These are phyloP conservation scores for Butyriboletus loyo DNA, from an alignment of 768 basidiomycete genomes.

Conservation along the genomic window DNA sequence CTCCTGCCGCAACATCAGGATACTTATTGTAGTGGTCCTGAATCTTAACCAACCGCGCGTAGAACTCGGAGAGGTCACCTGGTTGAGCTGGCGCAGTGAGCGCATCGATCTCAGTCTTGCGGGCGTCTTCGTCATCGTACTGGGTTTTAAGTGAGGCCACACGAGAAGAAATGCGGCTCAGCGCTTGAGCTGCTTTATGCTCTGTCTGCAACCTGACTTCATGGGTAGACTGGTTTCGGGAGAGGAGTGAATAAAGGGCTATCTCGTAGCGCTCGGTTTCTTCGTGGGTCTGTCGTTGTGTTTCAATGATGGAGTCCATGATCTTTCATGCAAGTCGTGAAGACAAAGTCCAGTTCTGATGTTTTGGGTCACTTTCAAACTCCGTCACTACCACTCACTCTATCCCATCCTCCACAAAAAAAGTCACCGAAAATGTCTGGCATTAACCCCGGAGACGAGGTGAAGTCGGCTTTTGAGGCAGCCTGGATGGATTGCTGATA, in stretches of 20 bases:
- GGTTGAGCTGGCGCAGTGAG: slow-evolving; percentile 58
- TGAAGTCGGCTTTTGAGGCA: slow-evolving; percentile 30
- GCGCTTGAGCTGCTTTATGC: slow-evolving; percentile 87
- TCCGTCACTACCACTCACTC: slow-evolving; percentile 40
- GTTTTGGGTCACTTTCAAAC: slow-evolving; percentile 43
- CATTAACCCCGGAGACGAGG: slow-evolving; percentile 85
- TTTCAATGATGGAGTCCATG: slow-evolving; percentile 94
- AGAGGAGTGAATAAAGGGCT: slow-evolving; percentile 80
- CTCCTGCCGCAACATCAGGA: slow-evolving; percentile 80
- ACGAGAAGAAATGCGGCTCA: slow-evolving; percentile 76
- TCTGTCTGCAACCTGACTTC: slow-evolving; percentile 69
- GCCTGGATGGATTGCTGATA: slow-evolving; percentile 4
- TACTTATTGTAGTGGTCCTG: slow-evolving; percentile 96
- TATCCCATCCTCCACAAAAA: slow-evolving; percentile 35
- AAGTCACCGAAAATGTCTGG: slow-evolving; percentile 64
- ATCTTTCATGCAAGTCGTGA: background rate
- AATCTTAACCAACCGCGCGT: slow-evolving; percentile 91
- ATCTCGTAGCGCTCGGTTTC: slow-evolving; percentile 91
- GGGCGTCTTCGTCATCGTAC: slow-evolving; percentile 74
- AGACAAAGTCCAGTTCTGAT: background rate
- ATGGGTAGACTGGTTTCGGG: slow-evolving; percentile 60
- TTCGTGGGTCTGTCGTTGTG: slow-evolving; percentile 94
- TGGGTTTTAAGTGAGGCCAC: slow-evolving; percentile 60
- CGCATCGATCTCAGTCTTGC: slow-evolving; percentile 63
- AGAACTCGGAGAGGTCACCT: slow-evolving; percentile 89